Base-by-base conservation (phyloP, 2,329 filamentous ascomycete species). In the Akanthomyces dipterigenus region DNA sequence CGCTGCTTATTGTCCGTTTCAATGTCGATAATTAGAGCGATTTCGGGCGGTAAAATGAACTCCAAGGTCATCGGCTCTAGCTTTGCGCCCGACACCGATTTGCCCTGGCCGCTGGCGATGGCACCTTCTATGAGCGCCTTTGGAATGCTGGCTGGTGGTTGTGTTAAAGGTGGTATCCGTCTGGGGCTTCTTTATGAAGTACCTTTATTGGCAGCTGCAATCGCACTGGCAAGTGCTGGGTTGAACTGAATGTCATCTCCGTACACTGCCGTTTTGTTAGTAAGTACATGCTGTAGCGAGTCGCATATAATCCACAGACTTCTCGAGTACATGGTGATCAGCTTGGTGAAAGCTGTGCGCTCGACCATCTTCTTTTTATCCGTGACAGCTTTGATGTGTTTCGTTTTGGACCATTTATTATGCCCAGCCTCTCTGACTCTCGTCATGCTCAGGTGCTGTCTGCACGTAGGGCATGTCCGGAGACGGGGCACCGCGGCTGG, bases 321-420 rank as follows among this genome's bases (percentile, higher is more conserved):
- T 77, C 89, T 92, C 1, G 90, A 90, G 63, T 87, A 88, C 64
- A 88, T 82, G 55, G 87, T 84, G 62, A 98, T 88, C 63, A 88
- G 84, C 66, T 90, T 87, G 24, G 88, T 82, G 67, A 96, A 83
- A 49, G 80, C 74, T 51, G 82, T 84, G 34, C 92, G 87, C 67
- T 88, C 81, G 48, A 82, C 82, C 75, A 86, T 91, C 75, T 93
- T 96, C 67, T 88, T 87, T 63, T 82, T 82, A 73, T 99, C 95
- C 62, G 88, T 89, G 64, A 88, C 90, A 56, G 88, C 92, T 75
- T 99, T 99, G 74, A 95, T 91, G 74, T 98, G 95, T 71, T 88
- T 90, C 76, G 97, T 98, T 70, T 95, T 96, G 62, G 91, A 92
- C 95, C 95, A 99, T 72, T 92, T 89, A 75, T 88, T 96, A 76